Base-by-base conservation (phyloP, 2,329 filamentous ascomycete genomes). In the Sordariomycetes sp. region DNA sequence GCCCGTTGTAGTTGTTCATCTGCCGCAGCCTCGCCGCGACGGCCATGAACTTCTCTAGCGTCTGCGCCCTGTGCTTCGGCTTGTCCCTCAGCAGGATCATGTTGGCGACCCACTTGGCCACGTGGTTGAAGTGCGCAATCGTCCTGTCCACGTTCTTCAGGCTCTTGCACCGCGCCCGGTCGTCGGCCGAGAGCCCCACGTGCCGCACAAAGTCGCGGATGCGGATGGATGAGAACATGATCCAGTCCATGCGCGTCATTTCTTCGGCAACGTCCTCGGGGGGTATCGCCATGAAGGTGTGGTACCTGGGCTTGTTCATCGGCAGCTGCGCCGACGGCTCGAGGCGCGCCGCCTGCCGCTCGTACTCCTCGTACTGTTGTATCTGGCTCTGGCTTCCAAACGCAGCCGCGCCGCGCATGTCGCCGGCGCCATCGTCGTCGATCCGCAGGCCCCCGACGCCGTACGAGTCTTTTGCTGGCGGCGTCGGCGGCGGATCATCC, bases 171-270 rank as follows among this genome's bases (percentile, higher is more conserved):
- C 84, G 85, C 65, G 88, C 86, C 69, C 88, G 88, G 59, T 87
- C 80, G 51, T 84, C 77, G 0, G 78, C 66, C 0, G 85, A 82
- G 53, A 96, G 74, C 65, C 86, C 94, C 62, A 96, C 91, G 66
- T 96, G 89, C 4, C 94, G 87, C 50, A 97, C 87, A 54, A 97
- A 83, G 70, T 99, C 94, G 59, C 94, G 88, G 57, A 95, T 88
- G 28, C 90, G 85, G 60, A 97, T 96, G 1, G 90, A 91, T 56
- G 89, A 95, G 69, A 96, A 97, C 87, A 97, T 94, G 69, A 95
- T 85, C 92, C 92, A 97, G 71, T 99, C 94, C 57, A 99, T 95
- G 60, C 92, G 81, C 3, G 94, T 97, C 65, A 99, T 80, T 69
- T 99, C 94, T 59, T 87, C 85, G 17, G 92, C 92, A 62, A 97